These are phyloP conservation scores for Colletotrichum gigasporum DNA, from an alignment of 2,329 filamentous ascomycete species.

Conservation along the genomic window DNA sequence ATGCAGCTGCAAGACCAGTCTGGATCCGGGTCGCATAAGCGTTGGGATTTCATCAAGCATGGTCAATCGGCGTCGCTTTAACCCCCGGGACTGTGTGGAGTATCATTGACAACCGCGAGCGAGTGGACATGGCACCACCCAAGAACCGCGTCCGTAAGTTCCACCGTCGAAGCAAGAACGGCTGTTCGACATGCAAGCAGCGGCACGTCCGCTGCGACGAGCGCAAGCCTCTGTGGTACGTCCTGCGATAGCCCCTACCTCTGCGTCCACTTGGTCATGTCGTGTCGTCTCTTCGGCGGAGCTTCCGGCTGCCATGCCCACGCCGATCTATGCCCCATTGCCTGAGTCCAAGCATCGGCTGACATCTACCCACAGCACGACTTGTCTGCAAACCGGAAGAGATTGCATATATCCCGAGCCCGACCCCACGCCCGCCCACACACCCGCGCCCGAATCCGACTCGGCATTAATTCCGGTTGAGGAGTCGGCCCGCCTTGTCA, in stretches of 20 bases:
- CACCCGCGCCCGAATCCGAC: conserved; percentile 9
- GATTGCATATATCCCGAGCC: conserved; percentile 49
- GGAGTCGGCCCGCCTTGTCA: conserved; percentile 7
- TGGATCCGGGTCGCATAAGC: conserved; percentile 5
- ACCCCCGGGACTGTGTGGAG: conserved; percentile 25
- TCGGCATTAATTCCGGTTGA: background rate
- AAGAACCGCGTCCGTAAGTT: conserved; percentile 49
- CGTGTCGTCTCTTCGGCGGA: background rate
- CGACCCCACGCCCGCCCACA: background rate
- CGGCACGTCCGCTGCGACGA: conserved; percentile 58
- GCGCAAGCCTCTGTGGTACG: conserved; percentile 55
- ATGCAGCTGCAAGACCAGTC: conserved; percentile 23
- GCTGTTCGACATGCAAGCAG: conserved; percentile 48
- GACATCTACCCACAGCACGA: conserved; percentile 46
- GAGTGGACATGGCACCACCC: conserved; percentile 42
- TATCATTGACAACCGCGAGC: conserved; percentile 10
- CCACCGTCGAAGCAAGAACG: conserved; percentile 48
- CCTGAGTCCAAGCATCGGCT: background rate
- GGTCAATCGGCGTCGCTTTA: conserved; percentile 21
- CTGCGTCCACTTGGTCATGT: background rate
- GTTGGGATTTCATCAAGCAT: conserved; percentile 23
- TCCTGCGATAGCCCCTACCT: conserved; percentile 3
- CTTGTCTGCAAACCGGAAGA: conserved; percentile 54
- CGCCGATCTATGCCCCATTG: background rate
- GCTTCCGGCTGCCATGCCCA: background rate